Evolutionary conservation across 805 yeast species (phyloP).

Genomic region (Yarrowia bubula): DNA sequence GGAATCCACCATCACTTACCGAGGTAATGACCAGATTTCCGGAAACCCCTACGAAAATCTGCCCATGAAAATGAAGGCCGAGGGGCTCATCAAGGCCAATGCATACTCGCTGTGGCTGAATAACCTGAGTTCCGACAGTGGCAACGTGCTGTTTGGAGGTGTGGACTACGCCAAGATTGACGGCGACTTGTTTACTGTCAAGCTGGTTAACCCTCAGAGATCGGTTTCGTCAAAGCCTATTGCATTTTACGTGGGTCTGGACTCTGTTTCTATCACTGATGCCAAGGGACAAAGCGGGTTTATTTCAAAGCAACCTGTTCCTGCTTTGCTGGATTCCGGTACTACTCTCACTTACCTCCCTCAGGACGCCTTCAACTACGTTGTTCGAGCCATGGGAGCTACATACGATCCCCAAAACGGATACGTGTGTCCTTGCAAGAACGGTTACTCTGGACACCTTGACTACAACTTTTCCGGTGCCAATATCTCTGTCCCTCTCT

Average conservation of each 20-base stretch:
- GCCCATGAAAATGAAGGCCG: constrained; percentile 56
- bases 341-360: constrained; percentile 55
- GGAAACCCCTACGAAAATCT: constrained; percentile 53
- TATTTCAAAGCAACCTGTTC: constrained; percentile 26
- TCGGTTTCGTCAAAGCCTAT: constrained; percentile 28
- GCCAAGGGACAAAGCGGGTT: constrained; percentile 21
- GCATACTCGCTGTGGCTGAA: constrained; percentile 52
- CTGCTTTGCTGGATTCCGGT: constrained; percentile 58
- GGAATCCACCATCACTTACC: constrained; percentile 35
- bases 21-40: constrained; percentile 29
- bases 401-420: constrained; percentile 28
- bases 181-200: constrained; percentile 42
- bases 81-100: constrained; percentile 44
- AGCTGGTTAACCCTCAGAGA: constrained; percentile 34
- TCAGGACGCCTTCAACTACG: constrained; percentile 15
- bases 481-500: constrained; percentile 32
- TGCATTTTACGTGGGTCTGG: constrained; percentile 32
- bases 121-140: constrained; percentile 37
- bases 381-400: constrained; percentile 19
- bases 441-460: constrained; percentile 19
- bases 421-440: constrained; percentile 24
- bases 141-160: constrained; percentile 48
- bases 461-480: constrained; percentile 33
- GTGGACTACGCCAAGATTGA: constrained; percentile 45
- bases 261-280: constrained; percentile 28